Evolutionary conservation across 2,329 filamentous ascomycete genomes (phyloP), one percentile per base, ranked within the genome.

Genomic region (Didymella pinodella): DNA sequence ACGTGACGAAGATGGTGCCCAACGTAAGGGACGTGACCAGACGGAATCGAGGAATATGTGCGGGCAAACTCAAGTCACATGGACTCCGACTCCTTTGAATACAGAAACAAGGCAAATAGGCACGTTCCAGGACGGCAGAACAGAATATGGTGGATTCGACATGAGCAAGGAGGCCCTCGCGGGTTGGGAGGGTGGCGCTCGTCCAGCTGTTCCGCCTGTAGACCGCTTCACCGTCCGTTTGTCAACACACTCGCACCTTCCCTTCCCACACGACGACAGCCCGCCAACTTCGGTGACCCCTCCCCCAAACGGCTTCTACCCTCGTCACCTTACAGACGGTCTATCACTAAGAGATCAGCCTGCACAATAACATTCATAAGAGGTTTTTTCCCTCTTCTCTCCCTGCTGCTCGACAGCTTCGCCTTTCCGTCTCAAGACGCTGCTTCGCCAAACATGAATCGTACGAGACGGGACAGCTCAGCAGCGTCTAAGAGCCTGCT

Each of bases 401-500:
- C 36, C 7, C 29, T 20, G 12, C 26, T 32, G 34, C n/a, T 36
- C 36, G 26, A 38, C 40, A 28, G 16, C 25, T 20, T 10, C n/a
- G 5, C 8, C 48, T 14, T 31, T 8, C 38, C 36, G 3, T 14
- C 20, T 20, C 25, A 20, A 7, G 18, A 40, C 36, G 36, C 36
- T n/a, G 18, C 10, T 20, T 40, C n/a, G n/a, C 18, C 38, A 20
- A 16, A n/a, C 22, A 61, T 61, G 56, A 18, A 53, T 20, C 38
- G 20, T 0, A 40, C 50, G 45, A 31, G 25, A 29, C 28, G 29
- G 25, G 43, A 26, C 3, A 20, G 40, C 14, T 44, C 60, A 0
- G 40, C 29, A 32, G 31, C 49, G n/a, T 54, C 45, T 16, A 63
- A 46, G 7, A 46, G 44, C 14, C 28, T 68, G 3, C 55, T 65